Base-by-base conservation (phyloP, 352 stramenopile genomes). In the Pythium phragmiticola region DNA sequence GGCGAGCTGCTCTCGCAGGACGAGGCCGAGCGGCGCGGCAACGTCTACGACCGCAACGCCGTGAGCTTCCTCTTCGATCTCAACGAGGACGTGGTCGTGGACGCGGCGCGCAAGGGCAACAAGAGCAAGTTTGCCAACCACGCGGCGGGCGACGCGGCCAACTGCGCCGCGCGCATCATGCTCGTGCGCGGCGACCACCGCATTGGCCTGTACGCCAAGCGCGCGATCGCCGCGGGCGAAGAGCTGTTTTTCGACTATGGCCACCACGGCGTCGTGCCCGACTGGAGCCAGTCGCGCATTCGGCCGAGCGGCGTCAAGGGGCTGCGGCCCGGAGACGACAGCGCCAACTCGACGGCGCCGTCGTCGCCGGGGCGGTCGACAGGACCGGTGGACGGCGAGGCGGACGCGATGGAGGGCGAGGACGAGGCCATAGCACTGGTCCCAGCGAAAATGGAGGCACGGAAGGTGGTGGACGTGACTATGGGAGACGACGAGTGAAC, bases 51-150 rank as follows among this genome's bases (percentile, higher is more conserved):
- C 66, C 89, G 89, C 68, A 80, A 79, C 17, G 92, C 92, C 19
- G 80, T 94, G 42, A 93, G 83, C 50, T 99, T 98, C 67, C 69
- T 98, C 13, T 99, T 99, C 67, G 94, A 98, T 73, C 61, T 98
- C 63, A 98, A 88, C 43, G 88, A 93, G 55, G 95, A 98, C 63
- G 84, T 77, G 7, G 87, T 96, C 48, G 81, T 99, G 47, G 96
- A 99, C 76, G 94, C 95, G 0, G 94, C 89, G 13, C 84, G 89
- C 28, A 97, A 98, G 66, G 96, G 96, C 14, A 98, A 98, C 82
- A 98, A 98, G 73, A 96, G 89, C 57, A 94, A 97, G 57, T 98
- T 97, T 68, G 88, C 91, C 0, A 97, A 98, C 65, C 93, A 98
- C 67, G 76, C 77, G 48, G 87, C 84, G 2, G 71, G 68, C 8